A percentile compares a stretch with the other conserved stretches of the same genome.
Conservation (phyloP, 225 moss, liverwort and hornwort genomes). For the Pleurozium schreberi region DNA sequence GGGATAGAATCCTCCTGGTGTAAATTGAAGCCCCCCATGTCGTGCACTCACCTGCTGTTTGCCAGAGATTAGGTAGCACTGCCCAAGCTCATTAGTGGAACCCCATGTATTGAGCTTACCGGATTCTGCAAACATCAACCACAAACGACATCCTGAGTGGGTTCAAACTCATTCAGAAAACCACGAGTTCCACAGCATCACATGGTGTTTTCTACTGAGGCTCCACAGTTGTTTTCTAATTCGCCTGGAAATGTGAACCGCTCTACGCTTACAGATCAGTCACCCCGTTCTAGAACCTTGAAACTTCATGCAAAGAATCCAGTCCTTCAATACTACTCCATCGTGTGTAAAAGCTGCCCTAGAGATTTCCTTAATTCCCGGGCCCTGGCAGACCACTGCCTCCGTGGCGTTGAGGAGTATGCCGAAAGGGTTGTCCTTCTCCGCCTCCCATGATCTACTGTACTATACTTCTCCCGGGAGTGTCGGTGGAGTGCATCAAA, state of each 20-base stretch:
- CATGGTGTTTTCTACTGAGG: neutral
- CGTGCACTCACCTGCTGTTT: slow-evolving; percentile 56
- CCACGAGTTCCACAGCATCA: neutral
- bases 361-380: too few relatives aligned
- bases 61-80: slow-evolving; percentile 54
- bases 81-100: slow-evolving; percentile 73
- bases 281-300: neutral
- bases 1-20: neutral
- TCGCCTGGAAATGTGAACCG: neutral
- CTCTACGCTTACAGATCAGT: neutral
- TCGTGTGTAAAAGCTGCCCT: too few relatives aligned
- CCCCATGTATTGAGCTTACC: slow-evolving; percentile 93
- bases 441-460: too few relatives aligned
- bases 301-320: neutral
- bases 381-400: too few relatives aligned
- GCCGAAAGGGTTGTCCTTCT: too few relatives aligned
- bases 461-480: too few relatives aligned
- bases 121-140: slow-evolving; percentile 51
- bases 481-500: slow-evolving; percentile 3
- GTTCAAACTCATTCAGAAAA: neutral
- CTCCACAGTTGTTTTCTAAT: neutral
- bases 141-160: slow-evolving; percentile 1
- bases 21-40: neutral
- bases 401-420: too few relatives aligned
- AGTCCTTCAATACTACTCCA: neutral